These are phyloP conservation scores for Linnemannia schmuckeri DNA, from an alignment of 192 early-diverging fungal genomes.

Conservation along the genomic window DNA sequence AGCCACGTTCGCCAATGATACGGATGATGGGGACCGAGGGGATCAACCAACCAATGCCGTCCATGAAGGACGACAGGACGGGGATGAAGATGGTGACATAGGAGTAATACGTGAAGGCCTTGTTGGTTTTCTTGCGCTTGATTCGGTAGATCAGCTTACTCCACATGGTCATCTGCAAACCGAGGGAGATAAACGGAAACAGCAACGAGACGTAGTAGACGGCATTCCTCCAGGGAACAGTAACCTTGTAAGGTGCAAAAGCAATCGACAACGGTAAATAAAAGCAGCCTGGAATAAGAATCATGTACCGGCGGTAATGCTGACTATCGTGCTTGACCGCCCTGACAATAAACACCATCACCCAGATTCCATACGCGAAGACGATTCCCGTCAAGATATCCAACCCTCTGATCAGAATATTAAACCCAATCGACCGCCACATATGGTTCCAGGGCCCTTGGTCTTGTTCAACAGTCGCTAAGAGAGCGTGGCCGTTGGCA, in stretches of 20 bases:
- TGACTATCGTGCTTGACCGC: constrained; percentile 22
- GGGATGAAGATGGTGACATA: constrained; percentile 49
- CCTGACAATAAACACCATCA: constrained; percentile 29
- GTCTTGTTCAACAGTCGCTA: constrained; percentile 36
- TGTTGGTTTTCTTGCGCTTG: constrained; percentile 45
- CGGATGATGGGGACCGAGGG: constrained; percentile 40
- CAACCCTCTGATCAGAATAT: constrained; percentile 36
- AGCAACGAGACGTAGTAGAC: constrained; percentile 50
- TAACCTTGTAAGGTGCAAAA: constrained; percentile 55
- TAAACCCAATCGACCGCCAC: constrained; percentile 39
- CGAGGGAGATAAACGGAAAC: constrained; percentile 52
- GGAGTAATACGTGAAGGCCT: constrained; percentile 33
- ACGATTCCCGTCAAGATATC: constrained; percentile 22
- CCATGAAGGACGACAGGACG: constrained; percentile 38
- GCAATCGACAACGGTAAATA: constrained; percentile 48
- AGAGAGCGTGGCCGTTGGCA: constrained; percentile 6
- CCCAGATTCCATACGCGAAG: constrained; percentile 50
- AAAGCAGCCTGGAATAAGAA: constrained; percentile 41
- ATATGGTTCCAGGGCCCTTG: constrained; percentile 45
- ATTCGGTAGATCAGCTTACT: constrained; percentile 46
- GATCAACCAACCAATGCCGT: constrained; percentile 51
- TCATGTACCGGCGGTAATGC: constrained; percentile 31
- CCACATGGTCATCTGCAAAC: constrained; percentile 53
- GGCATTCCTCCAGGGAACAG: constrained; percentile 43
- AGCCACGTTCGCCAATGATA: constrained; percentile 48